phyloP scores from a whole-genome alignment of 192 early-diverging fungal genomes.

The Spinellus fusiger region DNA sequence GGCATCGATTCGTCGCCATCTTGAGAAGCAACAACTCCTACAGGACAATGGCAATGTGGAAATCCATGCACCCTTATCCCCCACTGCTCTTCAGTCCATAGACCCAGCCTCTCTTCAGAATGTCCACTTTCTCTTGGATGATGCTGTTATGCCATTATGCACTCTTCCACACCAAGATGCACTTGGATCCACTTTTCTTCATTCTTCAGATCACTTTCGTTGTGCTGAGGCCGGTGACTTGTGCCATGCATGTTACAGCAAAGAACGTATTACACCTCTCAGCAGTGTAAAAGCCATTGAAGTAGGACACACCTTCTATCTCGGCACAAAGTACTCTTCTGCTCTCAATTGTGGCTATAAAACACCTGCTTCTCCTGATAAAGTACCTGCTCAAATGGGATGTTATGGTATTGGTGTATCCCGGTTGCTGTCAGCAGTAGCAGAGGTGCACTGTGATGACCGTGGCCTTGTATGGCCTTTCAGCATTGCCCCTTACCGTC shows the following conservation, averaged over 20 bases:
- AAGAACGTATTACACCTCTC: constrained; percentile 20
- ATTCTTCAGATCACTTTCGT: constrained; percentile 37
- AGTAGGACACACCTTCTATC: constrained; percentile 84
- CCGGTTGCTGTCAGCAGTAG: constrained; percentile 75
- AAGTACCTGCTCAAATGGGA: constrained; percentile 72
- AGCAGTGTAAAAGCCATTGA: constrained; percentile 60
- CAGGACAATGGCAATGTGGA: not conserved
- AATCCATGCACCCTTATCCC: too few species aligned
- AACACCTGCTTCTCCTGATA: constrained; percentile 18
- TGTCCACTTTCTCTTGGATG: constrained; percentile 18
- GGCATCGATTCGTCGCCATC: not conserved
- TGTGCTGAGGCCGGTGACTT: constrained; percentile 42
- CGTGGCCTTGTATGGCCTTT: constrained; percentile 77
- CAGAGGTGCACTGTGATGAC: constrained; percentile 59
- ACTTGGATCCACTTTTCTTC: not conserved
- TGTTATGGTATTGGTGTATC: constrained; percentile 88
- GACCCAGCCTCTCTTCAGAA: too few species aligned
- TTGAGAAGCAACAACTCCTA: not conserved
- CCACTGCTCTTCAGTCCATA: too few species aligned
- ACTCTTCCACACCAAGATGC: not conserved
- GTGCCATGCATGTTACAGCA: constrained; percentile 34
- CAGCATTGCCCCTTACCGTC: constrained; percentile 70
- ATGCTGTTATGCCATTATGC: constrained; percentile 4
- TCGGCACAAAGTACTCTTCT: constrained; percentile 84
- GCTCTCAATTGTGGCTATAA: constrained; percentile 56